phyloP scores from a whole-genome alignment of 257 asterid species.

The Scutellaria barbata region DNA sequence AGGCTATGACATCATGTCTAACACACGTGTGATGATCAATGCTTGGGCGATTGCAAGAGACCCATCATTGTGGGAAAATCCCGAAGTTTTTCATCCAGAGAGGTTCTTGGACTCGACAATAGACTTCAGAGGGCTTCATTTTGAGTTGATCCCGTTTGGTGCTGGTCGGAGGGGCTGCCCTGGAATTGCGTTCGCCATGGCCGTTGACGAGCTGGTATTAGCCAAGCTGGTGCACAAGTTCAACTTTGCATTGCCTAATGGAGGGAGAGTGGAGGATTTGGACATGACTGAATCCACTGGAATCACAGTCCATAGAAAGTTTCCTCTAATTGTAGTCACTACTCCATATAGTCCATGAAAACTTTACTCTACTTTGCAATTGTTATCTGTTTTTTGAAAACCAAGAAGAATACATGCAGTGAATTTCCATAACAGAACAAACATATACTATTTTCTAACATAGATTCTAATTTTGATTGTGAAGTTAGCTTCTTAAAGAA shows the following conservation, averaged over 20 bases:
- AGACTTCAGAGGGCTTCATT: constrained; percentile 48
- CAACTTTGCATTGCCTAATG: constrained; percentile 41
- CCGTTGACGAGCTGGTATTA: constrained; percentile 40
- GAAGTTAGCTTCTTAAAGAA: too few relatives aligned
- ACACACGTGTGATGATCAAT: constrained; percentile 46
- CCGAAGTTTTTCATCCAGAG: constrained; percentile 52
- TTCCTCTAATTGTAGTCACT: neutral
- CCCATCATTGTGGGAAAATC: constrained; percentile 51
- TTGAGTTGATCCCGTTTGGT: constrained; percentile 57
- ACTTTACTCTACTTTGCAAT: neutral
- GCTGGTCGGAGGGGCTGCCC: constrained; percentile 62
- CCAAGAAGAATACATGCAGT: too few relatives aligned
- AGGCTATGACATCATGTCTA: constrained; percentile 44
- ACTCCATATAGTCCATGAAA: neutral
- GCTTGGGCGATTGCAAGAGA: constrained; percentile 54
- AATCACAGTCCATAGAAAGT: neutral
- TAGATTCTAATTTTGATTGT: too few relatives aligned
- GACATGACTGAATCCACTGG: constrained; percentile 21
- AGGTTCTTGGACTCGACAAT: constrained; percentile 42
- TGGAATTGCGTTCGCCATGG: constrained; percentile 38
- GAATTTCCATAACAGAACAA: too few relatives aligned
- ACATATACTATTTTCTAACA: too few relatives aligned
- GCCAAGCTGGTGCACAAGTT: constrained; percentile 48
- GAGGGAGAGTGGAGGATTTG: constrained; percentile 23
- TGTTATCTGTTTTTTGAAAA: neutral